Evolutionary conservation across 1,284 basidiomycete genomes (phyloP).

Genomic region (Wallemia hederae): DNA sequence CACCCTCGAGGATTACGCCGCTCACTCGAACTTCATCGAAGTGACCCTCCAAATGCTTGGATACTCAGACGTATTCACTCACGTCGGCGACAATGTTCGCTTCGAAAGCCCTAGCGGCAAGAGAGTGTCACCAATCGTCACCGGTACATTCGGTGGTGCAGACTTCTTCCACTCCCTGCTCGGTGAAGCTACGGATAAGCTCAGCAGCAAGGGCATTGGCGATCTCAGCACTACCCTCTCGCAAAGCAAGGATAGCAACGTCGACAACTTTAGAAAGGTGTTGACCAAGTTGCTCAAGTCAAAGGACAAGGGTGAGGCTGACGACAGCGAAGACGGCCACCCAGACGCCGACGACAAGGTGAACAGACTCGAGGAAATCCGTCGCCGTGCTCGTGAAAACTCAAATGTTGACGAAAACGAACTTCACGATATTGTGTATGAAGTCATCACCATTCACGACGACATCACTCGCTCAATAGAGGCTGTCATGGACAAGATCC

Average conservation of each 20-base stretch:
- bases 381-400: slow-evolving; percentile 13
- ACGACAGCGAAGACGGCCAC: slow-evolving; percentile 3
- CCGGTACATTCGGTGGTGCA: slow-evolving; percentile 17
- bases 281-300: neutral
- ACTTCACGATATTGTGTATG: slow-evolving; percentile 10
- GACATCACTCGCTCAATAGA: slow-evolving; percentile 17
- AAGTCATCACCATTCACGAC: slow-evolving; percentile 17
- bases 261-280: neutral
- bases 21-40: slow-evolving; percentile 15
- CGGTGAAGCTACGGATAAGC: neutral
- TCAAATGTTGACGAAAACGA: slow-evolving; percentile 9
- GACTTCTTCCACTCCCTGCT: slow-evolving; percentile 12
- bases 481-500: slow-evolving; percentile 13
- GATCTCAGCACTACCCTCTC: neutral
- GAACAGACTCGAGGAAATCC: slow-evolving; percentile 10
- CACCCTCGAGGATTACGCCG: slow-evolving; percentile 13
- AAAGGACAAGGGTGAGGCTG: slow-evolving; percentile 1
- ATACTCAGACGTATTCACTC: slow-evolving; percentile 16
- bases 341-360: slow-evolving; percentile 8
- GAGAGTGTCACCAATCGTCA: slow-evolving; percentile 13
- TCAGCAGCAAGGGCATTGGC: neutral
- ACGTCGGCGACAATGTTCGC: slow-evolving; percentile 16
- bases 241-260: neutral
- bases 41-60: slow-evolving; percentile 15
- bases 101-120: slow-evolving; percentile 15